These are phyloP conservation scores for Neoscytalidium dimidiatum DNA, from an alignment of 2,329 filamentous ascomycete species.

Conservation along the genomic window DNA sequence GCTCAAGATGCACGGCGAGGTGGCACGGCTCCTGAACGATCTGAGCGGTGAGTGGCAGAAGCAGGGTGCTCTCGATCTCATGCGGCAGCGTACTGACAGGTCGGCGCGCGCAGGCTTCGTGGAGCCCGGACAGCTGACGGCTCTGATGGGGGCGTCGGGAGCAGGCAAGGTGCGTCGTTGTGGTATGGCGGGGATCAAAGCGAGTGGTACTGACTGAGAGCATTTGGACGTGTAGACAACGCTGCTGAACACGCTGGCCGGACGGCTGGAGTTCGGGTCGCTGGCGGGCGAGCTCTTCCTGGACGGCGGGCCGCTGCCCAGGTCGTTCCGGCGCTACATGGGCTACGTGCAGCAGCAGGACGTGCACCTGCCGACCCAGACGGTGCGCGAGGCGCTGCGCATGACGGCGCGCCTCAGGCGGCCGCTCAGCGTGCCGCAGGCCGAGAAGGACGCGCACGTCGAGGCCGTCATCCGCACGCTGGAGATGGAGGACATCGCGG, in stretches of 20 bases:
- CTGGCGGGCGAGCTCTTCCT: too few relatives aligned
- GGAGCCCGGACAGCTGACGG: background rate
- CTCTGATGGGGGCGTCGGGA: background rate
- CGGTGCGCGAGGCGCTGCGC: conserved; percentile 67
- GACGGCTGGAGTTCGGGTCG: too few relatives aligned
- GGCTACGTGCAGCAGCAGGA: conserved; percentile 75
- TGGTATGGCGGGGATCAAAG: too few relatives aligned
- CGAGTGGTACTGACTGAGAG: too few relatives aligned
- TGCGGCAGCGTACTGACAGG: too few relatives aligned
- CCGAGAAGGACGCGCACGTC: conserved; percentile 63
- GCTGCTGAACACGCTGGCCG: too few relatives aligned
- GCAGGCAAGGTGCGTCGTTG: background rate
- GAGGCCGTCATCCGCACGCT: conserved; percentile 67
- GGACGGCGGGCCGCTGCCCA: conserved; percentile 43
- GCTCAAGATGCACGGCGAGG: too few relatives aligned
- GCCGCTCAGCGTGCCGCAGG: conserved; percentile 52
- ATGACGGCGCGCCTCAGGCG: conserved; percentile 65
- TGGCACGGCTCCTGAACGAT: too few relatives aligned
- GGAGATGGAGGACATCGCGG: conserved; percentile 67
- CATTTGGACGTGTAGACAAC: too few relatives aligned
- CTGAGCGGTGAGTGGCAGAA: too few relatives aligned
- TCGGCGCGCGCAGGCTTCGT: background rate
- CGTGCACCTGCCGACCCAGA: conserved; percentile 67
- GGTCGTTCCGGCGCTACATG: conserved; percentile 68
- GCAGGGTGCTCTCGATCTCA: too few relatives aligned